phyloP scores from a whole-genome alignment of 495 filamentous ascomycete genomes.

The Aspergillus bridgeri region DNA sequence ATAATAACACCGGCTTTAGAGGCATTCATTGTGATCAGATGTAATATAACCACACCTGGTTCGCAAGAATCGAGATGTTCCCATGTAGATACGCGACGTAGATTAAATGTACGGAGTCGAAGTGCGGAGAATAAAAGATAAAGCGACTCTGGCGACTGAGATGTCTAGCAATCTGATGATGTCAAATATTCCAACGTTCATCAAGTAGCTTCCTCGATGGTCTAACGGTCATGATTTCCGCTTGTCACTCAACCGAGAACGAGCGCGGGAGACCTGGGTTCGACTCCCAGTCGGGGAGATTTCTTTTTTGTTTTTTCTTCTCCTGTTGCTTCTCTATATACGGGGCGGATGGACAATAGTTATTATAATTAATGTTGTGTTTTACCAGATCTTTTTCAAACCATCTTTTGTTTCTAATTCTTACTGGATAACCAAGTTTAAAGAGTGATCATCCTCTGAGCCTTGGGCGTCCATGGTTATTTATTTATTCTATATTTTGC shows the following conservation, averaged over 20 bases:
- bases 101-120: background rate
- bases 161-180: too few relatives aligned
- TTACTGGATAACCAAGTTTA: too few relatives aligned
- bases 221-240: constrained; percentile 46
- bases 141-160: too few relatives aligned
- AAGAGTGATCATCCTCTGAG: too few relatives aligned
- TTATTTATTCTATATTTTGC: too few relatives aligned
- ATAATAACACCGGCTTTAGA: constrained; percentile 10
- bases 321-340: background rate
- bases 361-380: too few relatives aligned
- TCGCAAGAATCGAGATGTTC: background rate
- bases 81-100: background rate
- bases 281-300: constrained; percentile 24
- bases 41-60: background rate
- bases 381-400: too few relatives aligned
- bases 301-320: constrained; percentile 8
- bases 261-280: constrained; percentile 26
- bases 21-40: constrained; percentile 7
- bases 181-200: too few relatives aligned
- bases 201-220: constrained; percentile 27
- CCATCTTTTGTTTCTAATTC: too few relatives aligned
- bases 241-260: constrained; percentile 31
- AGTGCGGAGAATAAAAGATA: background rate
- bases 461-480: too few relatives aligned
- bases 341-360: too few relatives aligned